Percentiles rank a stretch among this genome's conserved stretches.
These are phyloP conservation scores for Suhomyces anneliseae DNA, from an alignment of 1,139 yeast species.

Conservation along the genomic window DNA sequence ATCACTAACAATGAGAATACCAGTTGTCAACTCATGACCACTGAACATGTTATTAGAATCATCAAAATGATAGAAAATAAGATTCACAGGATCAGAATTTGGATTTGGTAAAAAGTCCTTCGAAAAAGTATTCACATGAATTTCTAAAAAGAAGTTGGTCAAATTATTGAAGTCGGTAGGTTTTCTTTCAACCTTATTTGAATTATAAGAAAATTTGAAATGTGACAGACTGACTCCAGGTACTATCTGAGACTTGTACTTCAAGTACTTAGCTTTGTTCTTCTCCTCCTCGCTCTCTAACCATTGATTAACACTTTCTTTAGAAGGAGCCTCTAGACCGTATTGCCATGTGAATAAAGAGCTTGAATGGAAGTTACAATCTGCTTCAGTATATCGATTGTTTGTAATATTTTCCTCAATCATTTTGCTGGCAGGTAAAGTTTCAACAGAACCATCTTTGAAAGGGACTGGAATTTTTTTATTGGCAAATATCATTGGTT, in stretches of 20 bases:
- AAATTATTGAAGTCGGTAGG: slow-evolving; percentile 50
- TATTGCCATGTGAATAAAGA: slow-evolving; percentile 29
- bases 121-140: slow-evolving; percentile 58
- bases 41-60: slow-evolving; percentile 38
- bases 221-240: slow-evolving; percentile 42
- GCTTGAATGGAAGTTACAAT: background rate
- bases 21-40: slow-evolving; percentile 19
- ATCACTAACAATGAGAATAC: slow-evolving; percentile 28
- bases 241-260: slow-evolving; percentile 51
- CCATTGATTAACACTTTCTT: slow-evolving; percentile 23
- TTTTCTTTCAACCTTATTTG: slow-evolving; percentile 34
- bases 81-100: slow-evolving; percentile 50
- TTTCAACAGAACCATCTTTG: slow-evolving; percentile 15
- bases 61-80: slow-evolving; percentile 65
- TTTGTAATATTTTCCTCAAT: slow-evolving; percentile 6
- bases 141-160: slow-evolving; percentile 61
- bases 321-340: slow-evolving; percentile 31
- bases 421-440: slow-evolving; percentile 15
- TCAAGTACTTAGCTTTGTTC: slow-evolving; percentile 12
- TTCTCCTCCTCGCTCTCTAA: slow-evolving; percentile 17
- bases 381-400: background rate
- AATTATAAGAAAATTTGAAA: slow-evolving; percentile 34
- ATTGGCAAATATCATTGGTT: slow-evolving; percentile 68
- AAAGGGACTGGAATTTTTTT: slow-evolving; percentile 50
- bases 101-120: slow-evolving; percentile 65